Evolutionary conservation across 2,329 filamentous ascomycete species (phyloP), one percentile per base, ranked within the genome.

Genomic region (Samsoniella hepiali): DNA sequence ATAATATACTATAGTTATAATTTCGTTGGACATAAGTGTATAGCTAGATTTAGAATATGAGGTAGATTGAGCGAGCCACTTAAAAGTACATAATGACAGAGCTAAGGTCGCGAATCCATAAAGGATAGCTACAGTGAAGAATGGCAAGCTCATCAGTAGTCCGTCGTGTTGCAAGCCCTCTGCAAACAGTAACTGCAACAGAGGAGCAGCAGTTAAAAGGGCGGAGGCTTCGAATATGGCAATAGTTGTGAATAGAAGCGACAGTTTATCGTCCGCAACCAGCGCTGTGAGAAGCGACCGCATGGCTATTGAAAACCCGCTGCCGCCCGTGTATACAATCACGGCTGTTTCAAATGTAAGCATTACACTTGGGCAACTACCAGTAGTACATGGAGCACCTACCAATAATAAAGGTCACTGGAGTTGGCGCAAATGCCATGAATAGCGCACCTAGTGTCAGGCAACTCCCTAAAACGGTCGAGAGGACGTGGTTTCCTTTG

Each of bases 181-280:
- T 8, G 58, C 36, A 31, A 55, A 54, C 8, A 34, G 22, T 29
- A 54, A n/a, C 38, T 62, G 49, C 13, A 62, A 36, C n/a, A 54
- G 4, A 1, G 58, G 58, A 5, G 40, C 36, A 44, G 58, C 47
- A 34, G 34, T 34, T 29, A 62, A 36, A 17, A 45, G 22, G 6
- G 58, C 47, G 3, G 51, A 3, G 7, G 22, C 58, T 11, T 62
- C 58, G 29, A 54, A 53, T n/a, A 62, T 27, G 3, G 58, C 36
- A 17, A 62, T 55, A n/a, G 49, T 29, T 36, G 58, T 62, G 17
- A 62, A 62, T 10, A 62, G 40, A 29, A 62, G 9, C 38, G 58
- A 62, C 27, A 62, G 32, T 36, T 62, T 22, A 29, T 54, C 29
- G 17, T 53, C 49, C 15, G 38, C 13, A 4, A 62, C 38, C 15